Base-by-base conservation (phyloP, 768 basidiomycete genomes). In the Chiua virens region DNA sequence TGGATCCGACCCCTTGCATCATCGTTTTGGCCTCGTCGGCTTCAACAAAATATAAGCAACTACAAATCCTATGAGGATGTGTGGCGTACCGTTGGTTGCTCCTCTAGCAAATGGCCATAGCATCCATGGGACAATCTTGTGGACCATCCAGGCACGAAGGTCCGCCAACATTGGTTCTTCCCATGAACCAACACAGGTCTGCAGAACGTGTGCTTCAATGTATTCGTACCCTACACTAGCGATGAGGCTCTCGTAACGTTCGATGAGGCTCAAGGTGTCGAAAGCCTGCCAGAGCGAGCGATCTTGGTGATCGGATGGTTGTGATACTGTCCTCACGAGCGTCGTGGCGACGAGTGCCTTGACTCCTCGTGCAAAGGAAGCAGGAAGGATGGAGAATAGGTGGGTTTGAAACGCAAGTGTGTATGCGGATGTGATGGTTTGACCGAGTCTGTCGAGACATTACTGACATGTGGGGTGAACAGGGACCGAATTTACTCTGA, bases 101-200 rank as follows among this genome's bases (percentile, higher is more conserved):
- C 80, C 80, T 60, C 82, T 74, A 0, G 87, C 90, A 59, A 90
- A 93, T 38, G 90, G 86, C 63, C 81, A 73, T 21, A 89, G 54
- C 81, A 97, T 83, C 94, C 93, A 95, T 8, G 87, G 83, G 3
- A 89, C 86, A 39, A 95, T 83, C 50, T 80, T 85, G 52, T 80
- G 77, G 9, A 82, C 73, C 81, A 95, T 92, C 90, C 92, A 95
- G 17, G 74, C 66, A 43, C 86, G 74, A 53, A 93, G 69, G 3
- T 66, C 73, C 4, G 75, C 74, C 50, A 95, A 63, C 75, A 87
- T 77, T 8, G 82, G 79, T 44, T 74, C 78, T 30, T 77, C 78
- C 89, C 90, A 96, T 58, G 81, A 79, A 3, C 78, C 82, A 10
- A 79, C 70, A 62, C 88, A 92, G 3, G 79, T 81, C 52, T 76